Percentiles rank a stretch among this genome's conserved stretches.
Conservation (phyloP, 805 yeast species). For the Brettanomyces naardenensis region DNA sequence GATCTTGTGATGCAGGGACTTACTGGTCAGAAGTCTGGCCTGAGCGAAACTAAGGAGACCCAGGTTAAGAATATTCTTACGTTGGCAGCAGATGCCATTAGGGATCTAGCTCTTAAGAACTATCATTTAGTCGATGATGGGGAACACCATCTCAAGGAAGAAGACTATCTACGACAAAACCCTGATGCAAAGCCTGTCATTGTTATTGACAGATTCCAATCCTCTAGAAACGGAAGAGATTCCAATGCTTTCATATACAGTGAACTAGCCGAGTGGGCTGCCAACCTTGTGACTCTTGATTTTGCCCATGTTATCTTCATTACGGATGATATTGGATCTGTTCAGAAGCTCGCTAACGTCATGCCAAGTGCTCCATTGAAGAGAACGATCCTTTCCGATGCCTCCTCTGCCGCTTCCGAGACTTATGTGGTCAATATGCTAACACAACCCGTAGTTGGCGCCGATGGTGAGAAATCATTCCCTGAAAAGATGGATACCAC, state of each 20-base stretch:
- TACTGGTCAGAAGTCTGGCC: slow-evolving; percentile 90
- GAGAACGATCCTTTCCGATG: slow-evolving; percentile 69
- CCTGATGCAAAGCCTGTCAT: slow-evolving; percentile 83
- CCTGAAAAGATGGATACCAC: slow-evolving; percentile 10
- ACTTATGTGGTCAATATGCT: slow-evolving; percentile 59
- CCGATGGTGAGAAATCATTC: slow-evolving; percentile 20
- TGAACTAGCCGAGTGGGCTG: slow-evolving; percentile 84
- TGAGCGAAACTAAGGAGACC: slow-evolving; percentile 73
- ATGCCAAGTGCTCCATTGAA: slow-evolving; percentile 86
- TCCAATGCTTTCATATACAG: slow-evolving; percentile 60
- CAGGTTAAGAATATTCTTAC: slow-evolving; percentile 77
- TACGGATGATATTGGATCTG: slow-evolving; percentile 77
- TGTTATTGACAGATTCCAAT: slow-evolving; percentile 66
- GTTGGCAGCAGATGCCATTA: slow-evolving; percentile 64
- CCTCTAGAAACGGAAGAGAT: slow-evolving; percentile 45
- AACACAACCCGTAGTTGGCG: not conserved
- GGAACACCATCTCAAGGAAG: slow-evolving; percentile 44
- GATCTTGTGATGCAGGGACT: slow-evolving; percentile 85
- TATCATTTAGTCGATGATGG: slow-evolving; percentile 23
- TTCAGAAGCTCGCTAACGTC: slow-evolving; percentile 58
- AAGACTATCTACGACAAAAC: slow-evolving; percentile 74
- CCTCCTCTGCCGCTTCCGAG: slow-evolving; percentile 61
- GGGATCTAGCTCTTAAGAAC: slow-evolving; percentile 49
- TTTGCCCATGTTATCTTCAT: slow-evolving; percentile 85
- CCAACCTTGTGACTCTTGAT: slow-evolving; percentile 64